phyloP scores from a whole-genome alignment of 371 early-diverging fungal genomes.

The Chytridium lagenaria region DNA sequence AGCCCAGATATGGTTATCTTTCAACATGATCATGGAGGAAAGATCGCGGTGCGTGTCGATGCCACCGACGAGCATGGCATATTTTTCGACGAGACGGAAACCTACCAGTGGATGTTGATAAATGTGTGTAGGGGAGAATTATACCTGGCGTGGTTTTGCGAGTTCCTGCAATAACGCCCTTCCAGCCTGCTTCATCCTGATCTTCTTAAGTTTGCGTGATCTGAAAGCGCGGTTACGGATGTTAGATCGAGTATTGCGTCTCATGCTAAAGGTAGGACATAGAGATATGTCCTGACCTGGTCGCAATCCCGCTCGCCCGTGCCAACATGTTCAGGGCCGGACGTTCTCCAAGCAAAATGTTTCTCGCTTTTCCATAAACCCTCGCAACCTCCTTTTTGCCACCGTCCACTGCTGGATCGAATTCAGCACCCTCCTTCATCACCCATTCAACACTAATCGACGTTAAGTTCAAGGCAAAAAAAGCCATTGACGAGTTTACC shows the following conservation, averaged over 20 bases:
- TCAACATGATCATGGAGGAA: conserved; percentile 97
- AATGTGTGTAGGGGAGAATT: background rate
- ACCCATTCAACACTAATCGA: conserved; percentile 85
- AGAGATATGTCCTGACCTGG: conserved; percentile 50
- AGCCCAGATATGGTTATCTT: conserved; percentile 98
- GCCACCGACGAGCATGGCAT: conserved; percentile 96
- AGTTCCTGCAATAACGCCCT: conserved; percentile 93
- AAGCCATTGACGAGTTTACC: conserved; percentile 52
- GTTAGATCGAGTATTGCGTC: too few species aligned
- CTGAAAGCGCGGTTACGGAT: too few species aligned
- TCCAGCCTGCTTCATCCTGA: conserved; percentile 75
- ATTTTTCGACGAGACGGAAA: conserved; percentile 96
- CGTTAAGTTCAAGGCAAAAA: background rate
- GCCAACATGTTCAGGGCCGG: conserved; percentile 94
- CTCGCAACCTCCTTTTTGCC: conserved; percentile 77
- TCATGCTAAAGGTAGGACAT: too few species aligned
- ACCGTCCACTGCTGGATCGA: conserved; percentile 53
- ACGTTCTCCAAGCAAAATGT: conserved; percentile 92
- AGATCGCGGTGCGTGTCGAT: conserved; percentile 96
- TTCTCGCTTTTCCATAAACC: conserved; percentile 84
- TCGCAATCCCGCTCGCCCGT: conserved; percentile 93
- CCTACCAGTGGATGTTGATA: conserved; percentile 55
- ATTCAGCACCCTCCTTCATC: conserved; percentile 76
- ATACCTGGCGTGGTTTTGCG: conserved; percentile 97
- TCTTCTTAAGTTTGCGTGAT: conserved; percentile 67